A percentile compares a stretch with the other conserved stretches of the same genome.
These are phyloP conservation scores for Eutrema yunnanense DNA, from an alignment of 345 rosid genomes.

Conservation along the genomic window DNA sequence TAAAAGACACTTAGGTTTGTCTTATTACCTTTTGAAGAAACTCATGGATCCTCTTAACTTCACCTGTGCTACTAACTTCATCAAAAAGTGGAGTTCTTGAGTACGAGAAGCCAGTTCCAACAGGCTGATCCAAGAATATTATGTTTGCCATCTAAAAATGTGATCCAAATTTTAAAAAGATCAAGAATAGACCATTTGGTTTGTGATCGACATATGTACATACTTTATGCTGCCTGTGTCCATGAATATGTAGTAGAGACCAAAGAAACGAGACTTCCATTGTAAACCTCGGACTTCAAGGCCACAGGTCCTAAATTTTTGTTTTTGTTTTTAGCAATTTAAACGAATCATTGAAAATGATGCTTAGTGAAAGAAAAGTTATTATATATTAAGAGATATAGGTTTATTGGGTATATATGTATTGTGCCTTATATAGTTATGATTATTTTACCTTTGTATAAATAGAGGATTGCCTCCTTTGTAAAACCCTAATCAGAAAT, in stretches of 20 bases:
- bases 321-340: neutral
- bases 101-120: constrained; percentile 76
- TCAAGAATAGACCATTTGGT: constrained; percentile 29
- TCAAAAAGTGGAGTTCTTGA: constrained; percentile 32
- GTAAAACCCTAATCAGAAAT: too few relatives aligned
- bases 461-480: too few relatives aligned
- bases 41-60: constrained; percentile 34
- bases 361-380: too few relatives aligned
- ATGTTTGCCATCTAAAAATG: constrained; percentile 25
- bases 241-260: constrained; percentile 56
- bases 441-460: too few relatives aligned
- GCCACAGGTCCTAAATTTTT: neutral
- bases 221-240: constrained; percentile 51
- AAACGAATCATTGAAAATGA: neutral
- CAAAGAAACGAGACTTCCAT: constrained; percentile 59
- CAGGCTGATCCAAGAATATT: constrained; percentile 69
- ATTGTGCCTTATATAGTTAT: too few relatives aligned
- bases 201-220: constrained; percentile 19
- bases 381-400: too few relatives aligned
- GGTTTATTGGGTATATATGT: too few relatives aligned
- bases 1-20: constrained; percentile 14
- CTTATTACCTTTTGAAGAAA: constrained; percentile 46
- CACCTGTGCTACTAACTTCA: constrained; percentile 40
- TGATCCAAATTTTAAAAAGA: neutral
- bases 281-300: constrained; percentile 26